Conservation (phyloP, 768 basidiomycete genomes). For the Pleurotus pulmonarius region DNA sequence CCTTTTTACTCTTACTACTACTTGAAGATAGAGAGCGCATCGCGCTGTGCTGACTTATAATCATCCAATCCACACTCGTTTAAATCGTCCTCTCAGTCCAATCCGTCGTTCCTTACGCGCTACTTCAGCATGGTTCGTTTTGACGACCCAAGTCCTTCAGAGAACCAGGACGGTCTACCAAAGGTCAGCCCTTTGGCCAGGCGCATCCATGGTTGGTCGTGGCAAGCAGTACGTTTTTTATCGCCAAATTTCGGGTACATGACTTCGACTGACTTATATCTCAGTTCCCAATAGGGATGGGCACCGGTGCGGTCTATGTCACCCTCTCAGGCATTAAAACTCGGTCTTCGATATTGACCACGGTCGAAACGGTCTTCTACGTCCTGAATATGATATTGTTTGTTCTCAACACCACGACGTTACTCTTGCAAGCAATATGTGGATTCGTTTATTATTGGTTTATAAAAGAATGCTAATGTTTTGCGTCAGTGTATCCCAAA, state of each 20-base stretch:
- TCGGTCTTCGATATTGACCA: slow-evolving; percentile 26
- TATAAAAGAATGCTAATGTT: not conserved
- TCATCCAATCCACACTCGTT: slow-evolving; percentile 4
- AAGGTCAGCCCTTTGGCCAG: slow-evolving; percentile 31
- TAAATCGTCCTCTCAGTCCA: slow-evolving; percentile 1
- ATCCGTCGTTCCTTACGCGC: slow-evolving; percentile 7
- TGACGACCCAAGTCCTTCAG: not conserved
- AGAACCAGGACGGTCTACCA: slow-evolving; percentile 6
- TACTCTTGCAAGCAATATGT: slow-evolving; percentile 40
- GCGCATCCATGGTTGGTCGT: slow-evolving; percentile 48
- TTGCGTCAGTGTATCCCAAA: slow-evolving; percentile 35
- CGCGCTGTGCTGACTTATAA: slow-evolving; percentile 7
- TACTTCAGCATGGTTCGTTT: not conserved
- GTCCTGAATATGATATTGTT: slow-evolving; percentile 43
- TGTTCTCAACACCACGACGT: slow-evolving; percentile 36
- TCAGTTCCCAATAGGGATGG: slow-evolving; percentile 48
- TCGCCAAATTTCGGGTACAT: not conserved
- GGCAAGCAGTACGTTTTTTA: slow-evolving; percentile 39
- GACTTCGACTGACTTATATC: not conserved
- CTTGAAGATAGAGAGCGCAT: slow-evolving; percentile 1
- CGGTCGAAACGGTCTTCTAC: slow-evolving; percentile 40
- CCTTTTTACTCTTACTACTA: slow-evolving; percentile 1
- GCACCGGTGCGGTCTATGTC: slow-evolving; percentile 47
- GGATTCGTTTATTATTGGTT: slow-evolving; percentile 9
- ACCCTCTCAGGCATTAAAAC: slow-evolving; percentile 36